phyloP scores from a whole-genome alignment of 2,329 filamentous ascomycete genomes.

The Paradendryphiella salina region DNA sequence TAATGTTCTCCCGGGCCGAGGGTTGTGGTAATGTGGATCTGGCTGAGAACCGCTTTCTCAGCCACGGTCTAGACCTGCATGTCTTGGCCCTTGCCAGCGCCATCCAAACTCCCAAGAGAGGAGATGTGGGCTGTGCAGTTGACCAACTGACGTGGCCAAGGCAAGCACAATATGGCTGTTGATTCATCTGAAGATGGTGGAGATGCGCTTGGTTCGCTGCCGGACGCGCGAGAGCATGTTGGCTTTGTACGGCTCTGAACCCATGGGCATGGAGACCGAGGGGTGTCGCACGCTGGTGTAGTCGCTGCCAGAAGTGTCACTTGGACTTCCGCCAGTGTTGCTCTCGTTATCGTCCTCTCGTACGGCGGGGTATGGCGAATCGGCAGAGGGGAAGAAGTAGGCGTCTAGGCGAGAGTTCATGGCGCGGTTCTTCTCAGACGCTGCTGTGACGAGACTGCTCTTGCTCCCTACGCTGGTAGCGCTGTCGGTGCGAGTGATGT shows the following conservation, averaged over 20 bases:
- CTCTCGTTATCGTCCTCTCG: constrained; percentile 40
- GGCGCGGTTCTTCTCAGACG: constrained; percentile 47
- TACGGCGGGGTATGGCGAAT: constrained; percentile 32
- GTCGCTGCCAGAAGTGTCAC: constrained; percentile 44
- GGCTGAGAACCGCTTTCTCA: constrained; percentile 10
- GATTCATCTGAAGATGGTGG: constrained; percentile 44
- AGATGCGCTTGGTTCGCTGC: constrained; percentile 44
- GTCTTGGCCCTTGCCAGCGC: constrained; percentile 20
- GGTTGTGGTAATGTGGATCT: constrained; percentile 18
- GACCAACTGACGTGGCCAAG: constrained; percentile 20
- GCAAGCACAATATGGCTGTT: not conserved
- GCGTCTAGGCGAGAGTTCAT: constrained; percentile 47
- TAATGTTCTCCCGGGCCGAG: constrained; percentile 17
- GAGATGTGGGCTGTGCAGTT: constrained; percentile 22
- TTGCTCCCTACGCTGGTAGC: constrained; percentile 41
- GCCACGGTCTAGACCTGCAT: constrained; percentile 25
- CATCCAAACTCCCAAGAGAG: constrained; percentile 16
- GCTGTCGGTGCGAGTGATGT: constrained; percentile 44
- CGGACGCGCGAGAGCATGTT: constrained; percentile 43
- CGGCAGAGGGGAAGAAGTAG: constrained; percentile 41
- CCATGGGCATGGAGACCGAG: constrained; percentile 38
- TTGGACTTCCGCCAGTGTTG: constrained; percentile 32
- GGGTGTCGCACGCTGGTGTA: constrained; percentile 35
- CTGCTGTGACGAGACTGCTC: constrained; percentile 40
- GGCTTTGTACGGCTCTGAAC: constrained; percentile 33